Base-by-base conservation (phyloP, 352 stramenopile species). In the Globisporangium alternatum region DNA sequence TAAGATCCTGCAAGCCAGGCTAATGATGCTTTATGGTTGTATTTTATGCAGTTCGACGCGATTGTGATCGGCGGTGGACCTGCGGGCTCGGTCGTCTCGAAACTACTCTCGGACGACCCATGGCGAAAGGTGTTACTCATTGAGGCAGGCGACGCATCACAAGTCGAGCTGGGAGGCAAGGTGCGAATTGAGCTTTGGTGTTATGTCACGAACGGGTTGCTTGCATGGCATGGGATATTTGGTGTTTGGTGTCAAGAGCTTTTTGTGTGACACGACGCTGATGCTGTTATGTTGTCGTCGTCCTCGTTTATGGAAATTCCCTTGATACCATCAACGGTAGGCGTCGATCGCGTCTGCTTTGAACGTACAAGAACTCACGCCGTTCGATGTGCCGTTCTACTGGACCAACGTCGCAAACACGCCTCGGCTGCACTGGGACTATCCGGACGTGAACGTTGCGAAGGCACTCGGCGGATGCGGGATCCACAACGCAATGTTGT, bases 401-500 rank as follows among this genome's bases (percentile, higher is more conserved):
- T 97, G 89, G 89, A 87, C 74, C 1, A 88, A 75, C 60, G 86
- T 97, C 33, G 85, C 88, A 5, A 90, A 94, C 52, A 86, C 73
- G 13, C 67, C 70, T 48, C 69, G 62, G 8, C 31, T 88, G 44
- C 87, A 95, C 58, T 96, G 85, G 85, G 71, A 86, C 39, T 90
- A 93, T 44, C 80, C 81, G 13, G 84, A 88, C 43, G 84, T 90
- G 57, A 88, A 96, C 53, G 70, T 97, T 17, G 89, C 84, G 31
- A 93, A 93, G 56, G 84, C 81, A 13, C 67, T 97, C 19, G 91
- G 91, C 15, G 90, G 90, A 37, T 96, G 85, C 65, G 91, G 91
- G 8, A 90, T 96, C 39, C 86, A 96, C 65, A 97, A 97, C 56
- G 91, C 91, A 21, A 97, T 97, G 91, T 81, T 97, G 19, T 96